phyloP scores from a whole-genome alignment of 83 land plant genomes.

The Picea abies region DNA sequence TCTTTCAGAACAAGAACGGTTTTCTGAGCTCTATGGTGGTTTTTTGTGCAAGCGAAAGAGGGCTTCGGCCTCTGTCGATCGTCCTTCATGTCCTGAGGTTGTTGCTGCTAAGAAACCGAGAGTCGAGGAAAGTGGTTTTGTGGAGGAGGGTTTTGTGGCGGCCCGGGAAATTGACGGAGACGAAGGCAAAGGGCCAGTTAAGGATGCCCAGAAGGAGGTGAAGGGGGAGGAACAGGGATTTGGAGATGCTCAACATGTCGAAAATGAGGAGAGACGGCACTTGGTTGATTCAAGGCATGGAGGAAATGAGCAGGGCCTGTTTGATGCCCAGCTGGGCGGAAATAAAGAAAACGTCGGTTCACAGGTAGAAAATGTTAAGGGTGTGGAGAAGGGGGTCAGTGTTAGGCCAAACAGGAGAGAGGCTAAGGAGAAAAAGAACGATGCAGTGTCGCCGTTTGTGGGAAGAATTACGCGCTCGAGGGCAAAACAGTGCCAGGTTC shows the following conservation, averaged over 20 bases:
- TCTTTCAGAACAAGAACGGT: not conserved
- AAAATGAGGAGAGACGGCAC: not conserved
- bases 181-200: not conserved
- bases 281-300: not conserved
- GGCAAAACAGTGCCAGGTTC: slow-evolving; percentile 11
- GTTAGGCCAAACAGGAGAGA: not conserved
- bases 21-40: not conserved
- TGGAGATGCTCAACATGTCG: not conserved
- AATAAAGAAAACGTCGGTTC: not conserved
- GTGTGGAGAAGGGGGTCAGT: not conserved
- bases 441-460: slow-evolving; percentile 1
- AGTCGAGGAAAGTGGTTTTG: not conserved
- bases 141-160: not conserved
- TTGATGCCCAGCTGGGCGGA: not conserved
- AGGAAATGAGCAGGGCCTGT: not conserved
- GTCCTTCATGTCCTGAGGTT: not conserved
- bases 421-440: slow-evolving; percentile 7
- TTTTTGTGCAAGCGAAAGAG: not conserved
- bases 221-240: not conserved
- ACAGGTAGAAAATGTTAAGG: not conserved
- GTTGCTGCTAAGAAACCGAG: not conserved
- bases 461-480: slow-evolving; percentile 16
- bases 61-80: not conserved
- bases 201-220: not conserved
- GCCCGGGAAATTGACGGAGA: not conserved